These are phyloP conservation scores for Dactylellina parvicollis DNA, from an alignment of 2,329 filamentous ascomycete genomes.

Conservation along the genomic window DNA sequence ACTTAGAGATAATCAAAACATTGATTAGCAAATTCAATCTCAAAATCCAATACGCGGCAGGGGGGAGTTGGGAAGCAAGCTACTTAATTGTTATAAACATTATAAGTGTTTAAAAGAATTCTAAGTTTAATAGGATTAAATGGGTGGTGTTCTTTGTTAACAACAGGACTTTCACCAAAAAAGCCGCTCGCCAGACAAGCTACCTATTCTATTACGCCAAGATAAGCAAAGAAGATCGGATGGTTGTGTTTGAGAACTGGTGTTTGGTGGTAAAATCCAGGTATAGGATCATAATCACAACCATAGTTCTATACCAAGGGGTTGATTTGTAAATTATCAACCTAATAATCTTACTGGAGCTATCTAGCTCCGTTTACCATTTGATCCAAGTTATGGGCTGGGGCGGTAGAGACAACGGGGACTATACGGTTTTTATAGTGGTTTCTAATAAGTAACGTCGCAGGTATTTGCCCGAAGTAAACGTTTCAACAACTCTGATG, in stretches of 20 bases:
- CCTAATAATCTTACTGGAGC: background rate
- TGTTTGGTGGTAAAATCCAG: background rate
- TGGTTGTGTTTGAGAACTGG: background rate
- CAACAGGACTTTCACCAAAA: background rate
- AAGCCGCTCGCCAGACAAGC: background rate
- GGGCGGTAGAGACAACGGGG: background rate
- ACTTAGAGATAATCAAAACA: slow-evolving; percentile 1
- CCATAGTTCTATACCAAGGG: background rate
- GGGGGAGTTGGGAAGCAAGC: background rate
- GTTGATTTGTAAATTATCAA: slow-evolving; percentile 1
- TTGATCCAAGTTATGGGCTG: background rate
- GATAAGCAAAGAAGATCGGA: background rate
- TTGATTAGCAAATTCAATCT: slow-evolving; percentile 3
- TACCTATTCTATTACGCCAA: background rate
- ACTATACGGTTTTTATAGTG: background rate
- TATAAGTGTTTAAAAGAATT: background rate
- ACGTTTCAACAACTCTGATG: background rate
- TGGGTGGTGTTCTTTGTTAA: background rate
- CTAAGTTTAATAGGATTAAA: background rate
- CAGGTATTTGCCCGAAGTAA: background rate
- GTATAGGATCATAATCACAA: background rate
- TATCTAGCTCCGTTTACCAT: background rate
- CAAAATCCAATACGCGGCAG: slow-evolving; percentile 4
- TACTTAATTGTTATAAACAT: background rate
- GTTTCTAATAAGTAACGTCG: background rate